Base-by-base conservation (phyloP, 306 rosid species). In the Gleditsia sinensis region DNA sequence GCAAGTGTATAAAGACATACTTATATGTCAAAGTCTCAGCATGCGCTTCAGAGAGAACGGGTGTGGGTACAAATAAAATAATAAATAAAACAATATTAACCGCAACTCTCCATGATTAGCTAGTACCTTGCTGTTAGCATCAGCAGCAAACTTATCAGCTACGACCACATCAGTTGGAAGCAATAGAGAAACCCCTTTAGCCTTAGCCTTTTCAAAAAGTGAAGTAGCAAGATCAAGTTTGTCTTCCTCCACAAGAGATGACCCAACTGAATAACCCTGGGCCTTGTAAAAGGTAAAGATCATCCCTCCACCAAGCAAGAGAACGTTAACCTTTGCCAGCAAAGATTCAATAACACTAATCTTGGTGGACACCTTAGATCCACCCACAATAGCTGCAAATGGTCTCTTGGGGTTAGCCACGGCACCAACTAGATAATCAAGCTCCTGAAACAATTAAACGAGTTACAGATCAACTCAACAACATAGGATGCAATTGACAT, bases 201-300 rank as follows among this genome's bases (percentile, higher is more conserved):
- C 64, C 82, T 89, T 89, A 9, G 94, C 94, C 84, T 89, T 89
- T 75, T 83, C 89, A 12, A 89, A 37, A 65, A 89, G 90, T 0
- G 88, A 70, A 40, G 75, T 73, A 9, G 94, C 94, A 36, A 87
- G 89, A 34, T 79, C 88, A 32, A 87, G 84, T 74, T 87, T 85
- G 83, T 89, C 94, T 58, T 87, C 90, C 79, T 89, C 94, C 59
- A 89, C 91, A 17, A 89, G 90, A 56, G 94, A 89, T 33, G 89
- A 83, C 19, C 94, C 94, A 70, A 89, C 91, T 5, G 88, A 59
- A 62, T 46, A 23, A 13, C 94, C 94, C 76, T 83, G 94, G 6
- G 94, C 94, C 87, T 89, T 89, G 85, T 89, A 89, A 34, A 89
- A 89, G 60, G 94, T 89, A 62, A 62, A 89, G 81, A 89, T 89